Evolutionary conservation across 2,329 filamentous ascomycete species (phyloP).

Genomic region (Fusarium sp.): DNA sequence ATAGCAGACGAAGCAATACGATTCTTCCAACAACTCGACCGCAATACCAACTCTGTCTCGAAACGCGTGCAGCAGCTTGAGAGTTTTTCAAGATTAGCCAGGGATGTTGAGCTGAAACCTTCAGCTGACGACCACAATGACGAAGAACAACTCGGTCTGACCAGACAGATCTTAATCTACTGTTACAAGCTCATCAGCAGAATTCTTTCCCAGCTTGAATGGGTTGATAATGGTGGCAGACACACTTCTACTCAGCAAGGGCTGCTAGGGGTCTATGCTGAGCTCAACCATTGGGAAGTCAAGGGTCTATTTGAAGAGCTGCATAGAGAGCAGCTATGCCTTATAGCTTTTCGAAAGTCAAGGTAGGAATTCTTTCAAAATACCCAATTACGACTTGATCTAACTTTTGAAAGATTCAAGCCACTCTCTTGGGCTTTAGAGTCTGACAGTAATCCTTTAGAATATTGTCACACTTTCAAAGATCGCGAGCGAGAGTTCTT

Average conservation of each 20-base stretch:
- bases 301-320: background rate
- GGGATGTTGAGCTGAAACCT: background rate
- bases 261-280: background rate
- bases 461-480: background rate
- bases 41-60: background rate
- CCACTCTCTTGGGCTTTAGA: background rate
- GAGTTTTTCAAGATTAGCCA: background rate
- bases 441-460: background rate
- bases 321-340: background rate
- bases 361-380: background rate
- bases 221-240: background rate
- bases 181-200: background rate
- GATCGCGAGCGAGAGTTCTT: background rate
- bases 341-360: background rate
- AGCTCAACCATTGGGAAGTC: background rate
- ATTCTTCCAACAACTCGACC: background rate
- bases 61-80: background rate
- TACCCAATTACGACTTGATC: accelerated
- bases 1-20: constrained; percentile 2
- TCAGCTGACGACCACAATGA: background rate
- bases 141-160: background rate
- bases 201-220: background rate
- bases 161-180: background rate
- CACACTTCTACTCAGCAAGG: background rate
- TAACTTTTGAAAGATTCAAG: background rate